These are phyloP conservation scores for Chrysoporthe austroafricana DNA, from an alignment of 2,329 filamentous ascomycete species.

Conservation along the genomic window DNA sequence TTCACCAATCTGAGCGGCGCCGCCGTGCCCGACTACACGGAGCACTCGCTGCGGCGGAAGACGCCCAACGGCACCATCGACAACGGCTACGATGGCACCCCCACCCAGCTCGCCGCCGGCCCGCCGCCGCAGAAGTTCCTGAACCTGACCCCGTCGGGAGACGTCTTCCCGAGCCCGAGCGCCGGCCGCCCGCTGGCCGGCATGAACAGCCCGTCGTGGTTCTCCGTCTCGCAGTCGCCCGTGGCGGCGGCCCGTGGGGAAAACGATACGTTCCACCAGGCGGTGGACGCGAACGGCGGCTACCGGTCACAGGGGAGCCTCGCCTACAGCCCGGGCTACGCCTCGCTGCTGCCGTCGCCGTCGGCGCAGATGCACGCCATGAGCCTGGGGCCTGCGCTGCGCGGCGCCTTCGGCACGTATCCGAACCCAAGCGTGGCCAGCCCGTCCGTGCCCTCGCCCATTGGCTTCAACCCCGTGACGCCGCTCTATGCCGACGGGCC, in stretches of 20 bases:
- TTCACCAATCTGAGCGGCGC: slow-evolving; percentile 20
- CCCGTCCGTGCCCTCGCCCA: slow-evolving; percentile 46
- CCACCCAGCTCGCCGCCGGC: slow-evolving; percentile 71
- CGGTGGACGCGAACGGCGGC: slow-evolving; percentile 13
- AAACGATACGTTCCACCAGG: slow-evolving; percentile 9
- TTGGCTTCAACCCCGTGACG: slow-evolving; percentile 40
- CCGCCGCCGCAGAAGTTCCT: slow-evolving; percentile 84
- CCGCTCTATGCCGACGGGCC: slow-evolving; percentile 43
- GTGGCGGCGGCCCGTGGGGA: slow-evolving; percentile 14
- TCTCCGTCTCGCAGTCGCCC: slow-evolving; percentile 26
- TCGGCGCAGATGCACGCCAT: slow-evolving; percentile 33
- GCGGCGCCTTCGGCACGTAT: slow-evolving; percentile 21
- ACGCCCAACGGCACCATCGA: slow-evolving; percentile 93
- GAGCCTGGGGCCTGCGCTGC: slow-evolving; percentile 17
- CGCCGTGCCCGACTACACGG: slow-evolving; percentile 45
- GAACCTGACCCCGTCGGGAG: slow-evolving; percentile 63
- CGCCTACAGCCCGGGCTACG: slow-evolving; percentile 24
- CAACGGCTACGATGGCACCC: slow-evolving; percentile 86
- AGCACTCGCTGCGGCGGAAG: slow-evolving; percentile 86
- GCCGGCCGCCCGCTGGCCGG: slow-evolving; percentile 28
- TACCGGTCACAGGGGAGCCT: slow-evolving; percentile 19
- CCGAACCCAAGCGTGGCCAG: slow-evolving; percentile 42
- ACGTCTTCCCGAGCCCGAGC: slow-evolving; percentile 39
- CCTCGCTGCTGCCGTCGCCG: slow-evolving; percentile 24
- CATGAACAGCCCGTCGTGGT: slow-evolving; percentile 32